Evolutionary conservation across 805 yeast species (phyloP).

Genomic region (Ogataea dorogensis): DNA sequence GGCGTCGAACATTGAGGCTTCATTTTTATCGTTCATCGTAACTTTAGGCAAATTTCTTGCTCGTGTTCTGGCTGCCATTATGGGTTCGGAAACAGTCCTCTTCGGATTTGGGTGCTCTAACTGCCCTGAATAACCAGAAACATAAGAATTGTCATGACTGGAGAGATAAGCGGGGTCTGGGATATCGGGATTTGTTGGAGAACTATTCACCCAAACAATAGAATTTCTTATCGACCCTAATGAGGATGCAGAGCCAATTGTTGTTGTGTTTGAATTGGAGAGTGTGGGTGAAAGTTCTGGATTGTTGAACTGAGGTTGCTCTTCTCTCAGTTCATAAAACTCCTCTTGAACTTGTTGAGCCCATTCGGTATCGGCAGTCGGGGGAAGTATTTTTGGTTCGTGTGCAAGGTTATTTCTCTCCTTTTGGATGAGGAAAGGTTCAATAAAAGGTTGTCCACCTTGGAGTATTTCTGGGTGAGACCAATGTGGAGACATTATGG

Average conservation of each 20-base stretch:
- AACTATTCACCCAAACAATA: neutral
- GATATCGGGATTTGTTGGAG: neutral
- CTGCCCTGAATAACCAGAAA: neutral
- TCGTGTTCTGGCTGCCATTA: neutral
- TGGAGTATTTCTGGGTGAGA: neutral
- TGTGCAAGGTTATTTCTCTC: slow-evolving; percentile 4
- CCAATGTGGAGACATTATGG: slow-evolving; percentile 1
- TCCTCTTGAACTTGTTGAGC: neutral
- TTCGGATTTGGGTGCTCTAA: slow-evolving; percentile 2
- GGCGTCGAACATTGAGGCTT: slow-evolving; percentile 11
- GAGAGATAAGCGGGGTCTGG: neutral
- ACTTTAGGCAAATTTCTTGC: slow-evolving; percentile 16
- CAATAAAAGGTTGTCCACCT: slow-evolving; percentile 3
- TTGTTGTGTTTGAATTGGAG: neutral
- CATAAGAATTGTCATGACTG: neutral
- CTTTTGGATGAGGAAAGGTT: slow-evolving; percentile 10
- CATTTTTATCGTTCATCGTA: slow-evolving; percentile 17
- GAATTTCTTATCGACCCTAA: neutral
- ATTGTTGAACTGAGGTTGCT: neutral
- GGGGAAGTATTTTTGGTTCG: neutral
- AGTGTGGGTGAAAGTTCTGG: neutral
- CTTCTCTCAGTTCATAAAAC: neutral
- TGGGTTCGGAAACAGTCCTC: slow-evolving; percentile 18
- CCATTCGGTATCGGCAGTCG: neutral
- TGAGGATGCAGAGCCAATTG: neutral